A percentile compares a stretch with the other conserved stretches of the same genome.
Evolutionary conservation across 2,329 filamentous ascomycete genomes (phyloP).

Genomic region (Fusarium siculi): DNA sequence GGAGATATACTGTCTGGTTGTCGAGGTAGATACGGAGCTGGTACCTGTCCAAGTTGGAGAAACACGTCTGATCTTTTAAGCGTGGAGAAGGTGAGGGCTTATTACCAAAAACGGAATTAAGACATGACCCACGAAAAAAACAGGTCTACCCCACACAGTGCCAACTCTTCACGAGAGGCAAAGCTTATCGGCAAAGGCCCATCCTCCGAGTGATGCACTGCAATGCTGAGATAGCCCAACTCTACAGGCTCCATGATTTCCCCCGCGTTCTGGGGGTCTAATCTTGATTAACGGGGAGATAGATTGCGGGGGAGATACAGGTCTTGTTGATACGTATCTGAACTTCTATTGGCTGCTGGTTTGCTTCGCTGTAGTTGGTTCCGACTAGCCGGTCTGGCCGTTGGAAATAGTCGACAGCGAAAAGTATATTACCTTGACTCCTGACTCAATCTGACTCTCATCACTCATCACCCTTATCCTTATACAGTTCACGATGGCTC

Average conservation of each 20-base stretch:
- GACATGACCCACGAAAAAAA: neutral
- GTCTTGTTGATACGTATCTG: neutral
- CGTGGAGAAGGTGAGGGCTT: slow-evolving; percentile 6
- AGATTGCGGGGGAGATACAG: neutral
- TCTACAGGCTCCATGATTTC: neutral
- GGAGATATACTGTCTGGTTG: neutral
- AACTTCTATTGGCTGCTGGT: neutral
- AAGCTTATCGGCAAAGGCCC: neutral
- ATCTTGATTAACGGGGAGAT: neutral
- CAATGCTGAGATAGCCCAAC: neutral
- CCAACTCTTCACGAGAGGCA: neutral
- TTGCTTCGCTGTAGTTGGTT: no score
- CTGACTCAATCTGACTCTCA: neutral
- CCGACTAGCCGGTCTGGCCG: neutral
- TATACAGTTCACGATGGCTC: neutral
- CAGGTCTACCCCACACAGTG: neutral
- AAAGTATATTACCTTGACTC: neutral
- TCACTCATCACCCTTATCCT: neutral
- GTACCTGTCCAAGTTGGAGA: neutral
- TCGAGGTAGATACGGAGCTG: neutral
- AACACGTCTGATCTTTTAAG: neutral
- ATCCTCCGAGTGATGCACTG: neutral
- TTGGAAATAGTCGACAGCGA: fast-evolving
- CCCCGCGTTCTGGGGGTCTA: neutral
- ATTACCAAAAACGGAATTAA: neutral